These are phyloP conservation scores for Eustoma russellianum DNA, from an alignment of 257 asterid genomes.

Conservation along the genomic window DNA sequence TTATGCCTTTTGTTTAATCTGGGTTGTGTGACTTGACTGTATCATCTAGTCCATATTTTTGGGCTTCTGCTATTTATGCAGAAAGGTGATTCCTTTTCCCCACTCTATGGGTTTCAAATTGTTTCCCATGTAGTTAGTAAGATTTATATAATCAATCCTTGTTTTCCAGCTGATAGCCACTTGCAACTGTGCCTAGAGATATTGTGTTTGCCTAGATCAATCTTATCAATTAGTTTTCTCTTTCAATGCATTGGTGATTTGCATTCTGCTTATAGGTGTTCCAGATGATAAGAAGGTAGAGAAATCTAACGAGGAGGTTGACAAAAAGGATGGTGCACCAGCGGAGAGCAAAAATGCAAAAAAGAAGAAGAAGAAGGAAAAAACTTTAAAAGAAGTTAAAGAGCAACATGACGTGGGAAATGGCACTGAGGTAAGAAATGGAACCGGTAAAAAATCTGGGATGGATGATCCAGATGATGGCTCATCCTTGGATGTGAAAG, in stretches of 20 bases:
- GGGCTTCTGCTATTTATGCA: no score
- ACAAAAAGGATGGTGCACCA: conserved; percentile 47
- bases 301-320: conserved; percentile 37
- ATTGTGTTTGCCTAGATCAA: conserved; percentile 2
- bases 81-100: no score
- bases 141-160: no score
- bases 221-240: conserved; percentile 1
- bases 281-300: conserved; percentile 41
- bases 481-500: conserved; percentile 54
- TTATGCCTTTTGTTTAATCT: no score
- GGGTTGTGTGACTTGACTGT: not conserved
- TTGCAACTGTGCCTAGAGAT: not conserved
- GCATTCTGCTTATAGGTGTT: conserved; percentile 21
- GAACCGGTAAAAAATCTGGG: conserved; percentile 31
- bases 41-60: no score
- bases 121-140: no score
- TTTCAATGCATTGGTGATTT: not conserved
- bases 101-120: no score
- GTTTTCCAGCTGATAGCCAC: no score
- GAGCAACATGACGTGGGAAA: conserved; percentile 44
- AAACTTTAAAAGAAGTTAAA: conserved; percentile 53
- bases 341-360: conserved; percentile 78
- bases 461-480: conserved; percentile 49
- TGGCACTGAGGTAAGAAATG: conserved; percentile 32
- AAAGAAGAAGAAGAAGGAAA: conserved; percentile 92